Percentiles rank a stretch among this genome's conserved stretches.
Evolutionary conservation across 345 rosid genomes (phyloP).

Genomic region (Geranium rotundifolium): DNA sequence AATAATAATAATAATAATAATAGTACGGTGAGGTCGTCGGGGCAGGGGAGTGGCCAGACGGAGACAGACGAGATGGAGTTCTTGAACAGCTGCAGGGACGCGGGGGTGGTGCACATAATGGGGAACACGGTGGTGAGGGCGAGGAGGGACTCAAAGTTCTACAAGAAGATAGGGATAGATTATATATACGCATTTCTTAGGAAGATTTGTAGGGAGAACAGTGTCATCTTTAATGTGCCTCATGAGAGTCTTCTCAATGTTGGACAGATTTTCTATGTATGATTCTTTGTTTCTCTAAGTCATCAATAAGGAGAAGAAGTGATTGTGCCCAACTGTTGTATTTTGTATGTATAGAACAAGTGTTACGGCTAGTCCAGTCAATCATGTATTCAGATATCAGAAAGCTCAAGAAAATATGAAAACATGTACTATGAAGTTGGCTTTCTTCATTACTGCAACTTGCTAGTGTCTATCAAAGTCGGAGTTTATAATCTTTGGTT

Average conservation of each 20-base stretch:
- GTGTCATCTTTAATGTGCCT: constrained; percentile 16
- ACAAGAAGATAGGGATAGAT: constrained; percentile 16
- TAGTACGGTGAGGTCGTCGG: background rate
- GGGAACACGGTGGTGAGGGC: constrained; percentile 18
- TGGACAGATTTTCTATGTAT: constrained; percentile 17
- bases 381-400: too few species aligned
- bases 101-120: constrained; percentile 21
- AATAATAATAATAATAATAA: background rate
- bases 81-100: constrained; percentile 11
- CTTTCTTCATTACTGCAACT: too few species aligned
- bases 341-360: too few species aligned
- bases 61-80: constrained; percentile 16
- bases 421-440: too few species aligned
- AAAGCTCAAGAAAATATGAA: too few species aligned
- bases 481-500: too few species aligned
- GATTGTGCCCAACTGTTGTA: too few species aligned
- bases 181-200: constrained; percentile 17
- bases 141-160: constrained; percentile 13
- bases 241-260: constrained; percentile 21
- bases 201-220: constrained; percentile 18
- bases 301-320: too few species aligned
- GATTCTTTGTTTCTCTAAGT: background rate
- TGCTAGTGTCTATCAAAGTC: too few species aligned
- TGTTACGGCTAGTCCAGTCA: too few species aligned
- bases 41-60: constrained; percentile 2